Conservation (phyloP, 306 rosid species). For the Pachyrhizus erosus region DNA sequence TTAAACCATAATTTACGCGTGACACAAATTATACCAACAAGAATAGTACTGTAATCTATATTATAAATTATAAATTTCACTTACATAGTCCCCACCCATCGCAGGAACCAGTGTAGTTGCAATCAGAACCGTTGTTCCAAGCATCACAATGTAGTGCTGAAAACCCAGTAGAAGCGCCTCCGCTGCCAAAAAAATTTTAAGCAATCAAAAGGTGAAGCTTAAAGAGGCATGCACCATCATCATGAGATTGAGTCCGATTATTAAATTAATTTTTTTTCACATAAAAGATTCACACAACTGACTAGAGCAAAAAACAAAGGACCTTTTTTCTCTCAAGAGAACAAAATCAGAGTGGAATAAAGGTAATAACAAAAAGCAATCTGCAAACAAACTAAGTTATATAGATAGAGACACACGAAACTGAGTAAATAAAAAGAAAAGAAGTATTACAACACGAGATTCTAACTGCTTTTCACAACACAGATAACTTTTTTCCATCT, state of each 20-base stretch:
- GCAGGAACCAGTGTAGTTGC: conserved; percentile 72
- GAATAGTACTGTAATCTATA: background rate
- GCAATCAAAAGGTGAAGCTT: conserved; percentile 10
- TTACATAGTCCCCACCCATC: conserved; percentile 92
- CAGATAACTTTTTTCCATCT: conserved; percentile 11
- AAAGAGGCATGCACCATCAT: background rate
- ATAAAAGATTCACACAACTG: conserved; percentile 26
- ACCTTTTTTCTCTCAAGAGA: conserved; percentile 17
- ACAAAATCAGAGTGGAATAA: conserved; percentile 42
- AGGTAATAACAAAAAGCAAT: conserved; percentile 39
- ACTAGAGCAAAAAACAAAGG: conserved; percentile 35
- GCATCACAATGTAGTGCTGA: conserved; percentile 98
- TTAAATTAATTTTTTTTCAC: conserved; percentile 7
- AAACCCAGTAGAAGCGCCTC: conserved; percentile 75
- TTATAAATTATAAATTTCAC: conserved; percentile 23
- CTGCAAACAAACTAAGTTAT: conserved; percentile 28
- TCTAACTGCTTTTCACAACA: conserved; percentile 33
- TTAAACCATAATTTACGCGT: background rate
- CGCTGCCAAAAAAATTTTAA: conserved; percentile 53
- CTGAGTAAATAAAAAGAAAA: background rate
- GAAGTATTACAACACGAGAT: conserved; percentile 20
- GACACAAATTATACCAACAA: background rate
- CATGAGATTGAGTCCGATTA: conserved; percentile 5
- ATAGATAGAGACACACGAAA: conserved; percentile 40
- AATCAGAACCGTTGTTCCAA: conserved; percentile 85